Percentiles rank a stretch among this genome's conserved stretches.
phyloP scores from a whole-genome alignment of 192 early-diverging fungal species.

The Backusella luteola region DNA sequence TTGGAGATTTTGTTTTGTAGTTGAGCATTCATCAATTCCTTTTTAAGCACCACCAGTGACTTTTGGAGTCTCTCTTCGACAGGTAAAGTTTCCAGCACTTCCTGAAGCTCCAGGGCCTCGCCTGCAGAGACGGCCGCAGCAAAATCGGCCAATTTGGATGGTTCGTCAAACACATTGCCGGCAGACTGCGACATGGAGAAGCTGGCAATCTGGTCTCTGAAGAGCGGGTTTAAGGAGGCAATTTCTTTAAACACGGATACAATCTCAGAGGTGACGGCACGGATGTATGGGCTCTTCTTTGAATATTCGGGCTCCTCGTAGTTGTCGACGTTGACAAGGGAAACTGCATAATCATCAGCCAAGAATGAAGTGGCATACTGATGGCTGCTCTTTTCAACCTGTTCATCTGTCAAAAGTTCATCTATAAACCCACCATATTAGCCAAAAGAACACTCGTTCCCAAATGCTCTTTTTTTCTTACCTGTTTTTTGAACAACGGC shows the following conservation, averaged over 20 bases:
- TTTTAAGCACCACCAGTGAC: conserved; percentile 91
- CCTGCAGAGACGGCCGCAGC: conserved; percentile 94
- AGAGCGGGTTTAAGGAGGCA: conserved; percentile 88
- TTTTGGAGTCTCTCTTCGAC: conserved; percentile 93
- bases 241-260: conserved; percentile 97
- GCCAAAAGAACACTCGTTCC: background rate
- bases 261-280: conserved; percentile 93
- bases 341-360: conserved; percentile 71
- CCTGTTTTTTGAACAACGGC: conserved; percentile 5
- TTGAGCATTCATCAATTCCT: conserved; percentile 97
- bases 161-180: conserved; percentile 93
- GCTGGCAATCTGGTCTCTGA: conserved; percentile 97
- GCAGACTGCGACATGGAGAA: conserved; percentile 95
- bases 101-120: conserved; percentile 90
- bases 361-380: conserved; percentile 51
- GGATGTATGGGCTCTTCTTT: conserved; percentile 80
- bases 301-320: conserved; percentile 82
- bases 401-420: conserved; percentile 16
- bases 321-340: conserved; percentile 88
- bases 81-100: conserved; percentile 83
- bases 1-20: conserved; percentile 97
- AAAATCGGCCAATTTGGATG: conserved; percentile 95
- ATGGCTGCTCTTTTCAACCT: background rate
- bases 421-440: background rate
- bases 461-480: background rate